phyloP scores from a whole-genome alignment of 306 rosid genomes.

The Alnus rubra region DNA sequence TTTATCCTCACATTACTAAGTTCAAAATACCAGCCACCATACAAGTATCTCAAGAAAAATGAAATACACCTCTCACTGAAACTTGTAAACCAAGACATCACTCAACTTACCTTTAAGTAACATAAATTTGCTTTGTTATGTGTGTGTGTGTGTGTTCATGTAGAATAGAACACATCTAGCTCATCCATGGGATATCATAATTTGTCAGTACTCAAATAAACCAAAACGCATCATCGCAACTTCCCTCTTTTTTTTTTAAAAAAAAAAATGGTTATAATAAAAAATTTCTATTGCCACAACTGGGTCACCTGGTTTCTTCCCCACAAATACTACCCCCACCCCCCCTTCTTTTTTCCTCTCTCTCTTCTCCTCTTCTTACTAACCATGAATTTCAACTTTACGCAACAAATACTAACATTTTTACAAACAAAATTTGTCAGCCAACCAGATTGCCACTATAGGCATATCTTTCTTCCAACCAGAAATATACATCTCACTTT shows the following conservation, averaged over 20 bases:
- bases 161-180: too few species aligned
- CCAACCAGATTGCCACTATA: background rate
- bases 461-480: background rate
- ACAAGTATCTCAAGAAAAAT: too few species aligned
- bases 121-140: too few species aligned
- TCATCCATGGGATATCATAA: too few species aligned
- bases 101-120: too few species aligned
- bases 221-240: too few species aligned
- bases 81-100: too few species aligned
- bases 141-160: background rate
- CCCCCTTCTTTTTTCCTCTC: too few species aligned
- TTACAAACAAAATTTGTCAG: background rate
- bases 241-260: background rate
- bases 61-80: too few species aligned
- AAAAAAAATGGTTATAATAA: background rate
- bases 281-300: background rate
- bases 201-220: too few species aligned
- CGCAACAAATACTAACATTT: background rate
- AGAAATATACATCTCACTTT: background rate
- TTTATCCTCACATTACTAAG: background rate
- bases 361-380: too few species aligned
- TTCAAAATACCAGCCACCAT: too few species aligned
- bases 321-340: background rate
- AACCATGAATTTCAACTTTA: background rate
- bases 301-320: background rate